These are phyloP conservation scores for Clonostachys chloroleuca DNA, from an alignment of 2,329 filamentous ascomycete genomes.

Conservation along the genomic window DNA sequence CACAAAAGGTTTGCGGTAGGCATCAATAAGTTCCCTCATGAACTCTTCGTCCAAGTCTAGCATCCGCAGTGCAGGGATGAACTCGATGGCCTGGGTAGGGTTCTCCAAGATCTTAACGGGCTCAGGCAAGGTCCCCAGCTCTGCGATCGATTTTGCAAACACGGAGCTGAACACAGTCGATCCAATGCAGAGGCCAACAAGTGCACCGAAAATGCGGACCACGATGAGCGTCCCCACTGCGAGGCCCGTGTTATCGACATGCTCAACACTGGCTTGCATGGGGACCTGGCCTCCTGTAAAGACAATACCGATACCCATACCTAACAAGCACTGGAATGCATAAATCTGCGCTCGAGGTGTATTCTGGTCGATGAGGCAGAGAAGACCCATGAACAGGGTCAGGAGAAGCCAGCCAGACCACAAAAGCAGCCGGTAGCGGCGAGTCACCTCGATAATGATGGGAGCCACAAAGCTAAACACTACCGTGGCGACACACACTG, in stretches of 20 bases:
- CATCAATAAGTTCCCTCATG: too few species aligned
- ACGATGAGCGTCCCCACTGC: conserved; percentile 22
- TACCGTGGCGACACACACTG: conserved; percentile 9
- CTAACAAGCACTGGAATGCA: conserved; percentile 16
- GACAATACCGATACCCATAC: conserved; percentile 13
- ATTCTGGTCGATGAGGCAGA: conserved; percentile 5
- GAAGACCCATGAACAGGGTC: conserved; percentile 11
- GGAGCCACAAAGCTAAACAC: too few species aligned
- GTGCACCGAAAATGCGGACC: conserved; percentile 26
- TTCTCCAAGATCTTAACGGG: conserved; percentile 4
- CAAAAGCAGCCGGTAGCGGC: conserved; percentile 1
- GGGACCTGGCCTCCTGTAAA: conserved; percentile 12
- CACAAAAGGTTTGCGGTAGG: too few species aligned
- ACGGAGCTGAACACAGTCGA: conserved; percentile 24
- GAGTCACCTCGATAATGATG: too few species aligned
- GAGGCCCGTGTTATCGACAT: conserved; percentile 22
- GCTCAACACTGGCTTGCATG: conserved; percentile 23
- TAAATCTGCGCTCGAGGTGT: background rate
- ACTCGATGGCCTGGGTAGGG: conserved; percentile 7
- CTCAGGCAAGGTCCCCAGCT: conserved; percentile 3
- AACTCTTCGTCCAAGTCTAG: too few species aligned
- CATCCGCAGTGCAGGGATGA: conserved; percentile 4
- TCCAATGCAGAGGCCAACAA: conserved; percentile 25
- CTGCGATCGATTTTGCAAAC: conserved; percentile 12
- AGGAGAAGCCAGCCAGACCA: conserved; percentile 12